Conservation (phyloP, 257 asterid species). For the Agastache rugosa region DNA sequence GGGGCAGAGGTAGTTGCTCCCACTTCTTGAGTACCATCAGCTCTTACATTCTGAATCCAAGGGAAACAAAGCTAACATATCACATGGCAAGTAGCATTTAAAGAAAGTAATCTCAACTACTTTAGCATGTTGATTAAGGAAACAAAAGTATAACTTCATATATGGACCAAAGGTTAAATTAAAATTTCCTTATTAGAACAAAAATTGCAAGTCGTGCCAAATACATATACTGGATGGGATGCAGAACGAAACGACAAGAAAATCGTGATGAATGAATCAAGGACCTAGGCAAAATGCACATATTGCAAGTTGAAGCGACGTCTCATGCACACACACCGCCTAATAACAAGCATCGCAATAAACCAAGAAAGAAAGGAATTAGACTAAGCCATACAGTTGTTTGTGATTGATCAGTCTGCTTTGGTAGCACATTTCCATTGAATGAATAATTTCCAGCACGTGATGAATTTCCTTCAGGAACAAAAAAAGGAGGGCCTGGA, state of each 20-base stretch:
- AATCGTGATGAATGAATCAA: constrained; percentile 24
- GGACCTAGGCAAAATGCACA: constrained; percentile 22
- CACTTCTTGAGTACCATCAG: constrained; percentile 52
- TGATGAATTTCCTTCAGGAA: constrained; percentile 42
- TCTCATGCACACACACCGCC: constrained; percentile 25
- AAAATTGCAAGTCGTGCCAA: constrained; percentile 15
- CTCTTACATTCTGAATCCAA: constrained; percentile 54
- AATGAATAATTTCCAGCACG: constrained; percentile 44
- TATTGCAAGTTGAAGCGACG: constrained; percentile 15
- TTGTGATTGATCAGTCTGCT: constrained; percentile 47
- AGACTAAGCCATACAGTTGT: constrained; percentile 44
- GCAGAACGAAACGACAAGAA: constrained; percentile 15
- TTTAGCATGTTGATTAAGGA: not conserved
- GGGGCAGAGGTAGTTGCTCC: constrained; percentile 54
- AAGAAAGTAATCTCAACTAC: constrained; percentile 3
- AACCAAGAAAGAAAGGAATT: constrained; percentile 26
- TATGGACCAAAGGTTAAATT: not conserved
- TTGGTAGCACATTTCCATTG: constrained; percentile 43
- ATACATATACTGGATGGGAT: constrained; percentile 10
- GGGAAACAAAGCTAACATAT: constrained; percentile 28
- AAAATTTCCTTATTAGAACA: not conserved
- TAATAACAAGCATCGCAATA: constrained; percentile 14
- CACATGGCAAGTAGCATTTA: constrained; percentile 21
- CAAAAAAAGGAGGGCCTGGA: constrained; percentile 42
- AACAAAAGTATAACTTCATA: constrained; percentile 19